These are phyloP conservation scores for Madurella fahalii DNA, from an alignment of 2,329 filamentous ascomycete genomes.

Conservation along the genomic window DNA sequence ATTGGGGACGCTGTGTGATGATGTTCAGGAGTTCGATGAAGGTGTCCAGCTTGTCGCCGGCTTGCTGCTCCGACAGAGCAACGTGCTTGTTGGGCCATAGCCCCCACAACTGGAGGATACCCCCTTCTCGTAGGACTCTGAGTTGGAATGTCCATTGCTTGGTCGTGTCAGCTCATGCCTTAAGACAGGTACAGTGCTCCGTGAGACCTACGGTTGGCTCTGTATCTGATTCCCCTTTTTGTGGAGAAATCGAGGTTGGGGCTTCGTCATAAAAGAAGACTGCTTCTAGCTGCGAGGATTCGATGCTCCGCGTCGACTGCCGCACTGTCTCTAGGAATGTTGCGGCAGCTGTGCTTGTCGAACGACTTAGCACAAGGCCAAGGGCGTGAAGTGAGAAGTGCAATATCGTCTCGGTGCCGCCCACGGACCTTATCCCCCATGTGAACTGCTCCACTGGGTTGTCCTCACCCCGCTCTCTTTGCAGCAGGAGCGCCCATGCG, in stretches of 20 bases:
- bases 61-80: conserved; percentile 3
- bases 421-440: conserved; percentile 5
- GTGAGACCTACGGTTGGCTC: conserved; percentile 1
- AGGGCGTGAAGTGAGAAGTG: conserved; percentile 7
- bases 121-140: not conserved
- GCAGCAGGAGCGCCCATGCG: conserved; percentile 10
- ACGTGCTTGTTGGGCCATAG: conserved; percentile 13
- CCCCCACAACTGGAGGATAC: conserved; percentile 1
- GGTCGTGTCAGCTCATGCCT: not conserved
- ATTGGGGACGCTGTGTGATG: not conserved
- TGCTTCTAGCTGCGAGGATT: not conserved
- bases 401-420: conserved; percentile 5
- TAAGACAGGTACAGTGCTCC: too few relatives aligned
- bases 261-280: conserved; percentile 12
- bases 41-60: conserved; percentile 2
- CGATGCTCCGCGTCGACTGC: not conserved
- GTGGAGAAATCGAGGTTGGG: not conserved
- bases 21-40: conserved; percentile 12
- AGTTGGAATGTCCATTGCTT: conserved; percentile 13
- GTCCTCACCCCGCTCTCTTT: conserved; percentile 9
- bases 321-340: not conserved
- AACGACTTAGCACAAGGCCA: conserved; percentile 6
- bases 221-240: not conserved
- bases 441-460: conserved; percentile 4
- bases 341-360: not conserved